Evolutionary conservation across 1,139 yeast species (phyloP).

Genomic region (Blastobotrys capitulatus): DNA sequence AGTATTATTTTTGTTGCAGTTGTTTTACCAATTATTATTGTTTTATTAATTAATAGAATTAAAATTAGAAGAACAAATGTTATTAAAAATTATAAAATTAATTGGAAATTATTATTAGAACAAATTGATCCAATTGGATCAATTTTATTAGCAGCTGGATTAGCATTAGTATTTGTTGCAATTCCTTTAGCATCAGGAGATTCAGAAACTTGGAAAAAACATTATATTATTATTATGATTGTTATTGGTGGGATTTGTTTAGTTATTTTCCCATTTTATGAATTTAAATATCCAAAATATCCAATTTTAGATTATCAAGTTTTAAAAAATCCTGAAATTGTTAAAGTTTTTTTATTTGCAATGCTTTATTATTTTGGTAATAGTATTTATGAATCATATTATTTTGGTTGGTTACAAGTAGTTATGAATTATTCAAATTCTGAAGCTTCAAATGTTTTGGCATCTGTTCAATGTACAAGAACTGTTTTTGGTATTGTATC

Average conservation of each 20-base stretch:
- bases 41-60: slow-evolving; percentile 15
- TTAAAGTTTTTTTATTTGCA: slow-evolving; percentile 13
- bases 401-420: slow-evolving; percentile 44
- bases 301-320: slow-evolving; percentile 14
- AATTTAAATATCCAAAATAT: slow-evolving; percentile 12
- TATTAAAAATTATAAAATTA: neutral
- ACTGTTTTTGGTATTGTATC: slow-evolving; percentile 56
- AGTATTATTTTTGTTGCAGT: slow-evolving; percentile 63
- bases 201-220: slow-evolving; percentile 12
- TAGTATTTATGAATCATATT: slow-evolving; percentile 16
- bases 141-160: slow-evolving; percentile 15
- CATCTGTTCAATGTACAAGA: slow-evolving; percentile 57
- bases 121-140: slow-evolving; percentile 17
- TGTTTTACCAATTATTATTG: slow-evolving; percentile 45
- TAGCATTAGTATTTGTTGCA: slow-evolving; percentile 18
- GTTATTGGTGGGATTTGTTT: slow-evolving; percentile 14
- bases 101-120: slow-evolving; percentile 1
- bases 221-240: slow-evolving; percentile 14
- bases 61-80: slow-evolving; percentile 7
- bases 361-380: slow-evolving; percentile 16
- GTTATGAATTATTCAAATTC: slow-evolving; percentile 44
- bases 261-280: slow-evolving; percentile 15
- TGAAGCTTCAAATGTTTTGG: slow-evolving; percentile 58
- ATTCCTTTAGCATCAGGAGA: slow-evolving; percentile 17
- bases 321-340: slow-evolving; percentile 11